Evolutionary conservation across 768 basidiomycete genomes (phyloP).

Genomic region (Pleurotus citrinopileatus): DNA sequence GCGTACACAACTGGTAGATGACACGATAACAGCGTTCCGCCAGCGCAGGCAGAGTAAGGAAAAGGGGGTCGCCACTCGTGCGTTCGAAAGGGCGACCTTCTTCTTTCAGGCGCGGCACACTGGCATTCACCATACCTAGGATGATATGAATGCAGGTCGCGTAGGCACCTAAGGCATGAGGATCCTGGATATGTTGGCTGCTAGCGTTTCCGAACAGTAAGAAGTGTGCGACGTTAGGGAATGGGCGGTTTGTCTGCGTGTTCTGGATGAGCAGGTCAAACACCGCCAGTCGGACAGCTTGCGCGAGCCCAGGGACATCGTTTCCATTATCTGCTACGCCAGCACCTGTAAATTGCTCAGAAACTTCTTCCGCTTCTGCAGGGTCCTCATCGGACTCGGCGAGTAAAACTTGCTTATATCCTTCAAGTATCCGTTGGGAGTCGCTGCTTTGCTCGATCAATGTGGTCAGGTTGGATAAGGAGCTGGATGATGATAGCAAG

Average conservation of each 20-base stretch:
- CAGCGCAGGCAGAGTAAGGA: constrained; percentile 64
- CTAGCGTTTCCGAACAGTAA: constrained; percentile 70
- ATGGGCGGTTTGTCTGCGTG: constrained; percentile 56
- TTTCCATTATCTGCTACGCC: constrained; percentile 61
- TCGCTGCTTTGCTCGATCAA: constrained; percentile 79
- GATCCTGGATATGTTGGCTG: constrained; percentile 72
- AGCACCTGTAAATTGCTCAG: constrained; percentile 68
- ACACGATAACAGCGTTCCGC: constrained; percentile 86
- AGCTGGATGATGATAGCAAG: constrained; percentile 60
- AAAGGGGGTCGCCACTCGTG: constrained; percentile 48
- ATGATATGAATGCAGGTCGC: constrained; percentile 79
- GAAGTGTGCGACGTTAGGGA: constrained; percentile 87
- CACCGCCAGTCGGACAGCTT: constrained; percentile 72
- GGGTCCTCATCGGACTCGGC: constrained; percentile 63
- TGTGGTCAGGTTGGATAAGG: constrained; percentile 71
- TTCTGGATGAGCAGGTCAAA: constrained; percentile 81
- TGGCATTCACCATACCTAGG: constrained; percentile 70
- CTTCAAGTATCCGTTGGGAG: constrained; percentile 80
- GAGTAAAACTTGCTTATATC: constrained; percentile 67
- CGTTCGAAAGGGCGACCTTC: constrained; percentile 37
- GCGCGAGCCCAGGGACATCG: constrained; percentile 45
- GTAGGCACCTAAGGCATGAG: constrained; percentile 67
- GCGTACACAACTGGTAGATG: constrained; percentile 84
- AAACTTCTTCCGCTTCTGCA: constrained; percentile 52
- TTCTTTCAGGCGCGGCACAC: constrained; percentile 57